Conservation (phyloP, 2,329 filamentous ascomycete genomes). For the Phaeomoniella chlamydospora region DNA sequence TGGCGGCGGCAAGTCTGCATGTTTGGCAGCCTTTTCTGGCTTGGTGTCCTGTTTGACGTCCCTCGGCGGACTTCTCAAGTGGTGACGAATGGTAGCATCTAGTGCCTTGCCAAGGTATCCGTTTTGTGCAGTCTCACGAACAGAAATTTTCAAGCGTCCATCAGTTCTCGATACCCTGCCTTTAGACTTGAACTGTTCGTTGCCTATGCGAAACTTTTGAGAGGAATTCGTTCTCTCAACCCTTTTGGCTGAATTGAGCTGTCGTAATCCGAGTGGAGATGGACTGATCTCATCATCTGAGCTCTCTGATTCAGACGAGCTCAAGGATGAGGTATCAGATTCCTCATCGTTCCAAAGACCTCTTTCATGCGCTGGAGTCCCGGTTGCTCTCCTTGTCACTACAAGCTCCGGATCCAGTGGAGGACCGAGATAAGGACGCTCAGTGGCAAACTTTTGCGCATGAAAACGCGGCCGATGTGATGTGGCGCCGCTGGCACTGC, state of each 20-base stretch:
- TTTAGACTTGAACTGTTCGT: conserved; percentile 50
- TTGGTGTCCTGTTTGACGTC: conserved; percentile 14
- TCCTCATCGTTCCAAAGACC: background rate
- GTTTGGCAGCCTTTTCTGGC: conserved; percentile 5
- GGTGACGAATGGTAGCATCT: conserved; percentile 46
- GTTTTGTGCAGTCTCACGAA: conserved; percentile 54
- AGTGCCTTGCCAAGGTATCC: conserved; percentile 63
- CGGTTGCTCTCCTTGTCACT: background rate
- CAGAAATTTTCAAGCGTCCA: conserved; percentile 56
- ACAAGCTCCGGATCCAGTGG: background rate
- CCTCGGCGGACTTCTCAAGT: conserved; percentile 20
- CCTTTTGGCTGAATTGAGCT: background rate
- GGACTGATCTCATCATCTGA: background rate
- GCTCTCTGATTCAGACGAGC: conserved; percentile 6
- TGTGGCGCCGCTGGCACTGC: background rate
- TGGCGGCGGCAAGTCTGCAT: conserved; percentile 21
- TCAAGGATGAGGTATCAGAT: conserved; percentile 1
- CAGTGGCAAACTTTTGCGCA: background rate
- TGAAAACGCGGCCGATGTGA: background rate
- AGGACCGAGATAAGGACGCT: background rate
- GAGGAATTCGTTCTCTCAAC: conserved; percentile 20
- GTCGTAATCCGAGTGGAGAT: background rate
- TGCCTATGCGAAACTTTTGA: conserved; percentile 44
- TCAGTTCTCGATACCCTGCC: conserved; percentile 53
- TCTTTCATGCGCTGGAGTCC: background rate